A percentile compares a stretch with the other conserved stretches of the same genome.
These are phyloP conservation scores for Cucumis melo DNA, from an alignment of 306 rosid species.

Conservation along the genomic window DNA sequence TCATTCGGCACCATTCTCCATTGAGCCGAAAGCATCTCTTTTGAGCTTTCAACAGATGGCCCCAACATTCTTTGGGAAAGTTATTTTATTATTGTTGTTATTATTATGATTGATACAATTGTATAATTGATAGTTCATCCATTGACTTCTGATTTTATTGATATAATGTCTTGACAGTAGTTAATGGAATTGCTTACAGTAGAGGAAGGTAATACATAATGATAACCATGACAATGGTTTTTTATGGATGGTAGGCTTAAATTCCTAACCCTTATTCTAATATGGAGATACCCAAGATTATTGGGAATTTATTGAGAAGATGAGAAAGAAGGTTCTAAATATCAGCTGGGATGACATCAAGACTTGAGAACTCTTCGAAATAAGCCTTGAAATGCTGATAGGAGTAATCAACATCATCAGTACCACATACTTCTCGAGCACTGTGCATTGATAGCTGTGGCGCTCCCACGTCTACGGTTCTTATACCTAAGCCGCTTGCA, in stretches of 20 bases:
- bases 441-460: constrained; percentile 98
- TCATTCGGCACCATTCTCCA: not conserved
- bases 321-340: constrained; percentile 12
- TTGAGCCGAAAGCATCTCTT: not conserved
- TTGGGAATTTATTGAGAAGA: not conserved
- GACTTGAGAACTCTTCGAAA: constrained; percentile 43
- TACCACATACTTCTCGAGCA: constrained; percentile 77
- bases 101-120: too few species aligned
- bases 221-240: not conserved
- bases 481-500: constrained; percentile 87
- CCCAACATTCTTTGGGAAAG: too few species aligned
- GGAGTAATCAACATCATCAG: constrained; percentile 65
- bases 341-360: constrained; percentile 51
- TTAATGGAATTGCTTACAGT: not conserved
- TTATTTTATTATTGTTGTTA: too few species aligned
- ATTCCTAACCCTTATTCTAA: not conserved
- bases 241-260: not conserved
- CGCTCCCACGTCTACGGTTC: constrained; percentile 89
- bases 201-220: not conserved
- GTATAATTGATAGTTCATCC: too few species aligned
- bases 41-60: too few species aligned
- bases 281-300: not conserved
- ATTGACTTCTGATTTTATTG: not conserved
- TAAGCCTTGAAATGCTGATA: constrained; percentile 79
- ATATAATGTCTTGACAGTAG: not conserved